Evolutionary conservation across 441 rosid genomes (phyloP), one percentile per base, ranked within the genome.

Genomic region (Populus trichocarpa): DNA sequence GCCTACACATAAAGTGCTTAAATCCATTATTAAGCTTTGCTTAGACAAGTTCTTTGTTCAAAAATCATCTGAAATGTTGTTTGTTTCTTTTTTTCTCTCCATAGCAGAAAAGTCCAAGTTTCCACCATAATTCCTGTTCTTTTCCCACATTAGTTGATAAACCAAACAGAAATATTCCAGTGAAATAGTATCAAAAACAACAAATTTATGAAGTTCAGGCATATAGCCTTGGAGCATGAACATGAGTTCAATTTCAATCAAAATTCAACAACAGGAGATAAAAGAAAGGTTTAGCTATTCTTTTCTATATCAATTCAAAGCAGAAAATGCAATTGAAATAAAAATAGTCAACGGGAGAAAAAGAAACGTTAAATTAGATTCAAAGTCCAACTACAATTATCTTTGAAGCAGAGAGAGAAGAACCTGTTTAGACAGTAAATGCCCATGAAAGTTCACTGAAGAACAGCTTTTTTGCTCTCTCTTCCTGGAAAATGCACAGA

Each of bases 301-400:
- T 26, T 12, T 2, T 61, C 13, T 8, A 4, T 36, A 12, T 14
- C 20, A 63, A 26, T 28, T 64, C 16, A 25, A 72, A 66, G 40
- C 53, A 30, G 20, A 33, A 77, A 63, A 70, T 28, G 73, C 14
- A 14, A 69, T 14, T 26, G 53, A 63, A 69, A 59, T 61, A 71
- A 73, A 75, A 33, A 73, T 23, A 73, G 82, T 76, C 80, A 80
- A 71, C 73, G 4, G 53, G 35, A 75, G n/a, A 32, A 9, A 23
- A 14, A 18, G 46, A 67, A 50, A 79, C 7, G 38, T 69, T 40
- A 11, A 68, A 78, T 68, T 65, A 4, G 40, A 46, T 6, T 18
- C 38, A 14, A 77, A 36, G 13, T 11, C n/a, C 71, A 59, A 32
- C 50, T 77, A 23, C 13, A 67, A 61, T 69, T 46, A 61, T 40